Evolutionary conservation across 2,329 filamentous ascomycete species (phyloP).

Genomic region (Chrysosporium queenslandicum): DNA sequence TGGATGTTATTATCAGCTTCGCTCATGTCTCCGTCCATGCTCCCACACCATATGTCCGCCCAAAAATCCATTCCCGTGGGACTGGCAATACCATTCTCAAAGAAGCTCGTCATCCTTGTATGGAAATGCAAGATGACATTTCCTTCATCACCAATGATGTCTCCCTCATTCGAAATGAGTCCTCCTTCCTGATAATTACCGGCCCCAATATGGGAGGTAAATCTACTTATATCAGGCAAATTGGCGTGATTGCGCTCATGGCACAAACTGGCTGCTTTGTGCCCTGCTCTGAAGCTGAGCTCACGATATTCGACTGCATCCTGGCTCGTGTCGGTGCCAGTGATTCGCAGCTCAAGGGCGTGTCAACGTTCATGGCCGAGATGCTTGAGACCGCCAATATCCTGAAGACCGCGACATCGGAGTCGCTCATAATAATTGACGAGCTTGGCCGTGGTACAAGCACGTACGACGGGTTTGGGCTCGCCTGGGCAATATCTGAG

Average conservation of each 20-base stretch:
- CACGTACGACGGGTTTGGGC: slow-evolving; percentile 94
- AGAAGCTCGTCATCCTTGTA: slow-evolving; percentile 89
- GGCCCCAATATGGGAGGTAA: slow-evolving; percentile 99
- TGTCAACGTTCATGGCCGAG: slow-evolving; percentile 98
- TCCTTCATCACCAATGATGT: slow-evolving; percentile 99
- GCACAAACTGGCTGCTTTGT: slow-evolving; percentile 96
- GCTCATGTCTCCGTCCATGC: slow-evolving; percentile 90
- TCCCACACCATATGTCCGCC: slow-evolving; percentile 80
- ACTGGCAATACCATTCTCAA: slow-evolving; percentile 80
- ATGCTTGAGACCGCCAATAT: slow-evolving; percentile 99
- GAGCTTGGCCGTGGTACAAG: slow-evolving; percentile 93
- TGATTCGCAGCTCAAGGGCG: slow-evolving; percentile 93
- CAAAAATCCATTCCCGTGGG: slow-evolving; percentile 79
- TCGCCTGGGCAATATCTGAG: slow-evolving; percentile 98
- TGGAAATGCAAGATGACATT: slow-evolving; percentile 98
- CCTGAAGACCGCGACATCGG: slow-evolving; percentile 86
- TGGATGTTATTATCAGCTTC: slow-evolving; percentile 90
- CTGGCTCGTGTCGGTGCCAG: slow-evolving; percentile 90
- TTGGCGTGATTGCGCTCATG: slow-evolving; percentile 93
- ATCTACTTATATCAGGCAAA: slow-evolving; percentile 95
- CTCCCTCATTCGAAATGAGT: slow-evolving; percentile 62
- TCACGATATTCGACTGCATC: slow-evolving; percentile 95
- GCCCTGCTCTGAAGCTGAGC: slow-evolving; percentile 76
- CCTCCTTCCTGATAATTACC: slow-evolving; percentile 91
- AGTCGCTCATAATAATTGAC: slow-evolving; percentile 97